Conservation (phyloP, 2,329 filamentous ascomycete genomes). For the Helminthosporium solani region DNA sequence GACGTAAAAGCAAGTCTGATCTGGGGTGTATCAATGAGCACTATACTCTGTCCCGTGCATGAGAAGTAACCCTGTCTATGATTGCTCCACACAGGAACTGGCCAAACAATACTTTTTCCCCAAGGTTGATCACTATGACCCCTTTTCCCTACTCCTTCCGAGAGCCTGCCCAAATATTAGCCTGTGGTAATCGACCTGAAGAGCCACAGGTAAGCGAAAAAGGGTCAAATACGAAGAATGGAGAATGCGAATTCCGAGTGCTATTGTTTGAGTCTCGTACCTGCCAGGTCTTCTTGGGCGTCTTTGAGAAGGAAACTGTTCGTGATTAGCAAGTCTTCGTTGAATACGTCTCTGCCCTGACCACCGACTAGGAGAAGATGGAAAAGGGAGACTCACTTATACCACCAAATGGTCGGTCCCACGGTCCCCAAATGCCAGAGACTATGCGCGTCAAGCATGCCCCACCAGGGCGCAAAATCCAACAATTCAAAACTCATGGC, state of each 20-base stretch:
- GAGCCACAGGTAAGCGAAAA: constrained; percentile 21
- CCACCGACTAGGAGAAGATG: not conserved
- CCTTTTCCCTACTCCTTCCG: constrained; percentile 17
- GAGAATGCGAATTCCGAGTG: not conserved
- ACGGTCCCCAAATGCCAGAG: constrained; percentile 96
- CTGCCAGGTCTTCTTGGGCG: constrained; percentile 76
- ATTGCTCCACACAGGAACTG: too few species aligned
- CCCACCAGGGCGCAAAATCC: constrained; percentile 84
- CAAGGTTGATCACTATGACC: too few species aligned
- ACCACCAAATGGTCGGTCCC: constrained; percentile 83
- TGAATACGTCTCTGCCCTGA: not conserved
- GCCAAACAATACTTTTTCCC: too few species aligned
- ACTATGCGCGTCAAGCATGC: constrained; percentile 87
- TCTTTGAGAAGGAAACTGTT: constrained; percentile 82
- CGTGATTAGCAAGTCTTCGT: constrained; percentile 12
- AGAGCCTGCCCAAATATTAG: constrained; percentile 19
- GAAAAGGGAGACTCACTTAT: constrained; percentile 68
- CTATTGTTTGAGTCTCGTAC: constrained; percentile 69
- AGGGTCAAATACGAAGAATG: constrained; percentile 1
- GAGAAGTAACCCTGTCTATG: too few species aligned
- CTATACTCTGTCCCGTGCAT: too few species aligned
- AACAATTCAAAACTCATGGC: constrained; percentile 95
- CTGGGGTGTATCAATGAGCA: too few species aligned
- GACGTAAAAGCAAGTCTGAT: too few species aligned
- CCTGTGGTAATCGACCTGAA: constrained; percentile 23